Percentiles rank a stretch among this genome's conserved stretches.
phyloP scores from a whole-genome alignment of 257 asterid genomes.

The Solanum pinnatisectum region DNA sequence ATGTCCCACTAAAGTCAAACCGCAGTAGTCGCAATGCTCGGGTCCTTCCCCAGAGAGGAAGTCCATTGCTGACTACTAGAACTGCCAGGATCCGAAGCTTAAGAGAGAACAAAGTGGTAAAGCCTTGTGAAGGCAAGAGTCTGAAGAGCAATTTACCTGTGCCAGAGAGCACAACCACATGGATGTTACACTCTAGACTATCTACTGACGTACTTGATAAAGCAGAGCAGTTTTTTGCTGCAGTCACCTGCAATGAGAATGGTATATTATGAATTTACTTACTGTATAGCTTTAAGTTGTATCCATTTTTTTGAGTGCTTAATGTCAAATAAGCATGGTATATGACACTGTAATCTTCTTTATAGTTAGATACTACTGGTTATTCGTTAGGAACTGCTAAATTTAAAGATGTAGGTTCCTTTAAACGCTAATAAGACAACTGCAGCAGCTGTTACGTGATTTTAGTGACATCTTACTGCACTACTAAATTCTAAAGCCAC shows the following conservation, averaged over 20 bases:
- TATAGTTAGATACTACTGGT: not conserved
- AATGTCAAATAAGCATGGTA: not conserved
- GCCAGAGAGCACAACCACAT: conserved; percentile 22
- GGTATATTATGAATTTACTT: not conserved
- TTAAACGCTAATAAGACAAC: not conserved
- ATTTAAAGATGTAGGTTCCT: not conserved
- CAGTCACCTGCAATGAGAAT: conserved; percentile 10
- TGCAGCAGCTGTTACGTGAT: not conserved
- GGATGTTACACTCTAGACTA: conserved; percentile 66
- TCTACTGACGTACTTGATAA: conserved; percentile 57
- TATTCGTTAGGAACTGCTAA: not conserved
- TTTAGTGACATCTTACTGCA: not conserved
- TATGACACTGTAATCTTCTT: not conserved
- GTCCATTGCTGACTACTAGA: conserved; percentile 20
- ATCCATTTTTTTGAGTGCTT: not conserved
- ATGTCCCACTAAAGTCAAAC: conserved; percentile 31
- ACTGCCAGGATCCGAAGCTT: conserved; percentile 36
- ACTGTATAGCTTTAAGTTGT: not conserved
- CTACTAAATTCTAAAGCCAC: not conserved
- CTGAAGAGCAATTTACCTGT: conserved; percentile 25
- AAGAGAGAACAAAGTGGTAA: conserved; percentile 46
- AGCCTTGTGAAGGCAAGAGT: conserved; percentile 48
- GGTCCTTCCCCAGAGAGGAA: conserved; percentile 33
- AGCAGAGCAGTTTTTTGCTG: conserved; percentile 69
- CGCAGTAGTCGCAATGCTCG: conserved; percentile 37